Evolutionary conservation across 2,329 filamentous ascomycete genomes (phyloP), one percentile per base, ranked within the genome.

Genomic region (Chrysoporthe deuterocubensis): DNA sequence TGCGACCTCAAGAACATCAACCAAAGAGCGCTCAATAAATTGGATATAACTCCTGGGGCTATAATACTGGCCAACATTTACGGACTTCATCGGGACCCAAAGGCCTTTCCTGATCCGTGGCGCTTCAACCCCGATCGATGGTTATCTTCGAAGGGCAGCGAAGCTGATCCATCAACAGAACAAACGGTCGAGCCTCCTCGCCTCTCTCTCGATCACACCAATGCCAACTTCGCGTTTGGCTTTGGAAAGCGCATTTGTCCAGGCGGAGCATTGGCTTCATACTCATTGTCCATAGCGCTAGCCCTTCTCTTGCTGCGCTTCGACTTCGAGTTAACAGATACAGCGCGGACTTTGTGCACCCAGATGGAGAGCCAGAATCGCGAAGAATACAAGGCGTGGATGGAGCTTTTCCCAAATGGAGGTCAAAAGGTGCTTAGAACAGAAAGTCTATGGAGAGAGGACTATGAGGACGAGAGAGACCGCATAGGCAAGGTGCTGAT

Each of bases 211-310:
- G 68, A 69, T 14, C 48, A 68, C 46, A 68, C 62, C 1, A 26
- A 65, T 32, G 68, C 68, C 26, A 64, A 52, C 37, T 69, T 59
- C 18, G 58, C 66, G 34, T 69, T 69, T 32, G 68, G 68, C 2
- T 69, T 69, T 11, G 68, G 68, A 1, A 62, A 50, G 26, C 54
- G 68, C 7, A 65, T 67, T 18, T 69, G 68, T 26, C 68, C 68
- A 1, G 68, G 68, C 6, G 64, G 62, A 1, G 32, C 62, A 26
- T 52, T 69, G 11, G 68, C 68, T 7, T 68, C 64, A 0, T 65
- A 63, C 62, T 68, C 66, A 1, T 18, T 69, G 18, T 62, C 66
- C 8, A 69, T 69, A 40, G 63, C 68, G 32, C 50, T 63, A 16
- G 59, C 62, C 6, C 62, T 69, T 2, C 62, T 69, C 8, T 50